Percentiles rank a stretch among this genome's conserved stretches.
phyloP scores from a whole-genome alignment of 169 alveolate species.

The Eimeria falciformis region DNA sequence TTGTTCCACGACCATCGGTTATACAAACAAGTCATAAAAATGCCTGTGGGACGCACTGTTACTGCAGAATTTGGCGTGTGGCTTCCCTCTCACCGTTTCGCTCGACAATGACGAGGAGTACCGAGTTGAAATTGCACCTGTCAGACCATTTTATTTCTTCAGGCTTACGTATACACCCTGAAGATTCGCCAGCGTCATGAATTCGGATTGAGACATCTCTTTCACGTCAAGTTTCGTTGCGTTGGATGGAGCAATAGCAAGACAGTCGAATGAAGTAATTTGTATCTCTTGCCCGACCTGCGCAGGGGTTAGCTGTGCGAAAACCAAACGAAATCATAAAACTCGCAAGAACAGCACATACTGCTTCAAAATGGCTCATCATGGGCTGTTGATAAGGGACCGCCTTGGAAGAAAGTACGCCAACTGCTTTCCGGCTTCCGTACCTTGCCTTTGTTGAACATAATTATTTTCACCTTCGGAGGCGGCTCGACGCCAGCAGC shows the following conservation, averaged over 20 bases:
- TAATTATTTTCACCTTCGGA: conserved; percentile 54
- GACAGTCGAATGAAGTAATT: conserved; percentile 10
- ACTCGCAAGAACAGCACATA: not conserved
- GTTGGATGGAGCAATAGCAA: conserved; percentile 57
- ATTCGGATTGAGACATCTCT: conserved; percentile 52
- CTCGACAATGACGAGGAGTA: too few species aligned
- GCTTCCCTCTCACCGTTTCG: too few species aligned
- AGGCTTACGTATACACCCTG: conserved; percentile 33
- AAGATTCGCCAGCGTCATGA: conserved; percentile 40
- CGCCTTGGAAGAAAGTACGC: not conserved
- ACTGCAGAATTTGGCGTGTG: too few species aligned
- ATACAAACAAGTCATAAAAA: too few species aligned
- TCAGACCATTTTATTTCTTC: not conserved
- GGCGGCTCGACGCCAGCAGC: conserved; percentile 72
- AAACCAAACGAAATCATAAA: not conserved
- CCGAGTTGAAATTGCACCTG: too few species aligned
- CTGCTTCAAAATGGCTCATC: not conserved
- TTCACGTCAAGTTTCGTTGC: conserved; percentile 54
- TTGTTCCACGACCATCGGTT: too few species aligned
- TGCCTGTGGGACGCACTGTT: too few species aligned
- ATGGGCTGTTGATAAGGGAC: not conserved
- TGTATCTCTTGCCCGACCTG: conserved; percentile 13
- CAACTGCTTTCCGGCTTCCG: not conserved
- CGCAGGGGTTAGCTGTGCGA: conserved; percentile 33
- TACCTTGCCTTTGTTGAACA: conserved; percentile 60